A percentile compares a stretch with the other conserved stretches of the same genome.
Conservation (phyloP, 192 early-diverging fungal species). For the Entomortierella parvispora region DNA sequence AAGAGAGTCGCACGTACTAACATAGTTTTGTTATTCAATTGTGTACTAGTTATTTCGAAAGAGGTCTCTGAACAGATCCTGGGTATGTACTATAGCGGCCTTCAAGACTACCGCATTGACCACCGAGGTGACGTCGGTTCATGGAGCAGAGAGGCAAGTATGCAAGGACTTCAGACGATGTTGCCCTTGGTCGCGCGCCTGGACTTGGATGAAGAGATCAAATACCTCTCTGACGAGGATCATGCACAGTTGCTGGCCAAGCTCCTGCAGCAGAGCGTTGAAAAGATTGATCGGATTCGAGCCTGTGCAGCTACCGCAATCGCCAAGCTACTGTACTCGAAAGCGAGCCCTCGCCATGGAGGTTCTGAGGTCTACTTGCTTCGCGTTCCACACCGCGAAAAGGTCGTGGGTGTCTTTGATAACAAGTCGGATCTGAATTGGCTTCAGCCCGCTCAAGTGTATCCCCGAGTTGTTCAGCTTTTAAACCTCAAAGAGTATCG, state of each 20-base stretch:
- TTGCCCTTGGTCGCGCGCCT: constrained; percentile 52
- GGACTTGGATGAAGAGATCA: constrained; percentile 16
- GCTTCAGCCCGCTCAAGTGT: constrained; percentile 70
- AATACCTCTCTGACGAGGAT: constrained; percentile 53
- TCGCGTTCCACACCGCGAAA: constrained; percentile 16
- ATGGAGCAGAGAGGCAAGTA: constrained; percentile 83
- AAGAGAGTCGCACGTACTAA: too few species aligned
- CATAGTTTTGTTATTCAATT: not conserved
- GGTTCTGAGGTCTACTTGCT: constrained; percentile 23
- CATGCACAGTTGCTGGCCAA: constrained; percentile 54
- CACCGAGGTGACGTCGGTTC: constrained; percentile 96
- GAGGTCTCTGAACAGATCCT: constrained; percentile 57
- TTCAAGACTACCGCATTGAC: constrained; percentile 89
- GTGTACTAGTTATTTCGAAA: constrained; percentile 48
- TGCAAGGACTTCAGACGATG: constrained; percentile 65
- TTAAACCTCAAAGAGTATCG: constrained; percentile 67
- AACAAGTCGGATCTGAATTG: constrained; percentile 63
- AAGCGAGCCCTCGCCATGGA: not conserved
- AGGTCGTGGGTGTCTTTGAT: constrained; percentile 17
- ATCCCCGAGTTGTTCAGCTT: constrained; percentile 66
- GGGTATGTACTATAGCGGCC: constrained; percentile 65
- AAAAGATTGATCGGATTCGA: constrained; percentile 93
- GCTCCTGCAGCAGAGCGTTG: constrained; percentile 81
- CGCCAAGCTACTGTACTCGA: constrained; percentile 54
- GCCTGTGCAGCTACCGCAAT: constrained; percentile 76